Percentiles rank a stretch among this genome's conserved stretches.
Evolutionary conservation across 1,139 yeast genomes (phyloP).

Genomic region (Debaryomyces robertsiae): DNA sequence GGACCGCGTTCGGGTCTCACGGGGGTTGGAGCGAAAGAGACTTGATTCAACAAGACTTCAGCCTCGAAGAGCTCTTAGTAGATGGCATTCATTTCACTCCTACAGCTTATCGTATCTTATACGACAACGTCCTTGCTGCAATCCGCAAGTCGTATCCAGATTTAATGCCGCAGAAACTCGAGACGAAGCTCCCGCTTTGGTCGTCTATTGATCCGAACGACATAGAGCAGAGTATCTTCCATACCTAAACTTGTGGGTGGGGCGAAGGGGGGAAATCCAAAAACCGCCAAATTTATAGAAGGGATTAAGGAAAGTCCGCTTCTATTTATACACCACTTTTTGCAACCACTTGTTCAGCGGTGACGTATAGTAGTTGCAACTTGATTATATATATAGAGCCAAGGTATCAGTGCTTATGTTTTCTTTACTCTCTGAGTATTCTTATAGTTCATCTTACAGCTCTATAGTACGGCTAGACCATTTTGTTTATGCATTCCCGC

Average conservation of each 20-base stretch:
- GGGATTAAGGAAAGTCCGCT: no score
- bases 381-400: no score
- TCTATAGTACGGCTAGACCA: no score
- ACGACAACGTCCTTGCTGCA: slow-evolving; percentile 37
- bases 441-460: no score
- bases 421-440: no score
- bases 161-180: slow-evolving; percentile 38
- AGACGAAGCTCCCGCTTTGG: slow-evolving; percentile 28
- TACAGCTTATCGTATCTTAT: slow-evolving; percentile 58
- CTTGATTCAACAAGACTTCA: slow-evolving; percentile 17
- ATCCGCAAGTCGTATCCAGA: slow-evolving; percentile 53
- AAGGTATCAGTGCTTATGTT: no score
- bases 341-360: no score
- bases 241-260: no score
- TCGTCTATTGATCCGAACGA: slow-evolving; percentile 5
- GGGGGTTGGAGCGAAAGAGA: slow-evolving; percentile 18
- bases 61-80: slow-evolving; percentile 22
- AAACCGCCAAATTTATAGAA: no score
- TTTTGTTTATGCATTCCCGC: no score
- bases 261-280: background rate
- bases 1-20: slow-evolving; percentile 41
- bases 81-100: slow-evolving; percentile 77
- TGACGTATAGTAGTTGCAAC: no score
- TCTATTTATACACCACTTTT: no score
- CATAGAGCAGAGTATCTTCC: slow-evolving; percentile 4